phyloP scores from a whole-genome alignment of 495 filamentous ascomycete species.

The Acidiella bohemica region DNA sequence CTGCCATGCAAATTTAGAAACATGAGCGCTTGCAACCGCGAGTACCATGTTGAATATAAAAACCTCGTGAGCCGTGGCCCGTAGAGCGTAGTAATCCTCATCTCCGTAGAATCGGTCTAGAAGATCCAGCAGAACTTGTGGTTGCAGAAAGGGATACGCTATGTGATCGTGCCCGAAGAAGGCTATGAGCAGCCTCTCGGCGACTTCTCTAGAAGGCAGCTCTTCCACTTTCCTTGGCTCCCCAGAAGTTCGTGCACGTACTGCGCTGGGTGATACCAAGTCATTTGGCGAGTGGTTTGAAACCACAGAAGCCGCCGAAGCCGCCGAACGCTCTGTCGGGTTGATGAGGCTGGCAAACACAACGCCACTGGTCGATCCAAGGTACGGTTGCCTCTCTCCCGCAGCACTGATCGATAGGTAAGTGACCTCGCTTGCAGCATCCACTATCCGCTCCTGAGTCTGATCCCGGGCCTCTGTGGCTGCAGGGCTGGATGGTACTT shows the following conservation, averaged over 20 bases:
- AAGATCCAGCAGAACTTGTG: constrained; percentile 1
- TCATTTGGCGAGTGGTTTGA: neutral
- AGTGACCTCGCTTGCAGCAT: constrained; percentile 7
- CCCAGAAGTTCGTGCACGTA: neutral
- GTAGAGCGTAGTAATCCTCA: constrained; percentile 3
- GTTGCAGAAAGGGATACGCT: constrained; percentile 7
- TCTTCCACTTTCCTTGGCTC: neutral
- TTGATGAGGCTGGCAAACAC: constrained; percentile 8
- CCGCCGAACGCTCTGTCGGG: neutral
- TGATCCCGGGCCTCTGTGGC: too few relatives aligned
- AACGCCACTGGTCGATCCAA: constrained; percentile 12
- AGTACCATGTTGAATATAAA: constrained; percentile 14
- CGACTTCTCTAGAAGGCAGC: constrained; percentile 3
- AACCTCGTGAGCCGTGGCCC: constrained; percentile 7
- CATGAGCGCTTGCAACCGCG: constrained; percentile 6
- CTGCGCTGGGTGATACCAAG: neutral
- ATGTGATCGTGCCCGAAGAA: constrained; percentile 9
- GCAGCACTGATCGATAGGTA: constrained; percentile 9
- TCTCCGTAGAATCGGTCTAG: constrained; percentile 2
- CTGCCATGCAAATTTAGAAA: constrained; percentile 9
- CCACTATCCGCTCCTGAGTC: neutral
- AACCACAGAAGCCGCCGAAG: too few relatives aligned
- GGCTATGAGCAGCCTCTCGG: neutral
- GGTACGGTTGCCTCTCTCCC: constrained; percentile 10
- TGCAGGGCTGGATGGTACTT: too few relatives aligned